These are phyloP conservation scores for Collybiopsis confluens DNA, from an alignment of 768 basidiomycete genomes.

Conservation along the genomic window DNA sequence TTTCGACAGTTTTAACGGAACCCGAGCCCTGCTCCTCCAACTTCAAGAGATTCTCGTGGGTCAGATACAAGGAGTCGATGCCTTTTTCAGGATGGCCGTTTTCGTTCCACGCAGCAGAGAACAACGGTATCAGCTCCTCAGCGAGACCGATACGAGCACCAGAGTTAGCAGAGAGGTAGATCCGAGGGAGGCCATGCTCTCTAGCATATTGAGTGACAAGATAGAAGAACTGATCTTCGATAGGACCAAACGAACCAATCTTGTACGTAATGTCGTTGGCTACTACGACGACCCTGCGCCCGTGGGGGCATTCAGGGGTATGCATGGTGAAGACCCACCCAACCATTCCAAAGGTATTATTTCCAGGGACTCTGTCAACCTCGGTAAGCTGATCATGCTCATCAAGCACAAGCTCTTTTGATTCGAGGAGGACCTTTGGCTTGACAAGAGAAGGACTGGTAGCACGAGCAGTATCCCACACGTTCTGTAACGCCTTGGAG, in stretches of 20 bases:
- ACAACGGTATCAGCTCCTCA: slow-evolving; percentile 84
- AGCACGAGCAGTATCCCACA: slow-evolving; percentile 76
- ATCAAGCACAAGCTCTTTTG: slow-evolving; percentile 89
- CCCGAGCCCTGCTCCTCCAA: slow-evolving; percentile 81
- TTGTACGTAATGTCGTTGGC: slow-evolving; percentile 99
- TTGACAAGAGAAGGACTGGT: slow-evolving; percentile 60
- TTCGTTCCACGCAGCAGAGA: slow-evolving; percentile 91
- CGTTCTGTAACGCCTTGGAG: slow-evolving; percentile 91
- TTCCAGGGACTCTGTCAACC: slow-evolving; percentile 89
- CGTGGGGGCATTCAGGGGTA: slow-evolving; percentile 89
- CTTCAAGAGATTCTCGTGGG: slow-evolving; percentile 85
- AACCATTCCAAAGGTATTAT: slow-evolving; percentile 96
- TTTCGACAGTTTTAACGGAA: slow-evolving; percentile 76
- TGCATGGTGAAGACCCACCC: slow-evolving; percentile 92
- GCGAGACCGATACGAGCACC: slow-evolving; percentile 96
- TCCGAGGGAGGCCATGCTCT: slow-evolving; percentile 80
- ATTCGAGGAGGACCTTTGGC: slow-evolving; percentile 77
- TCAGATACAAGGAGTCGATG: slow-evolving; percentile 92
- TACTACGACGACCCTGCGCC: slow-evolving; percentile 83
- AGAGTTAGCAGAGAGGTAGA: slow-evolving; percentile 98
- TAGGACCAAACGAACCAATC: slow-evolving; percentile 96
- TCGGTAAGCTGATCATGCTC: slow-evolving; percentile 89
- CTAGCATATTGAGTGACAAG: slow-evolving; percentile 93
- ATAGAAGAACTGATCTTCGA: slow-evolving; percentile 95
- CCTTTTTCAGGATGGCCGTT: slow-evolving; percentile 86